phyloP scores from a whole-genome alignment of 2,329 filamentous ascomycete genomes.

The Davidsoniella australis region DNA sequence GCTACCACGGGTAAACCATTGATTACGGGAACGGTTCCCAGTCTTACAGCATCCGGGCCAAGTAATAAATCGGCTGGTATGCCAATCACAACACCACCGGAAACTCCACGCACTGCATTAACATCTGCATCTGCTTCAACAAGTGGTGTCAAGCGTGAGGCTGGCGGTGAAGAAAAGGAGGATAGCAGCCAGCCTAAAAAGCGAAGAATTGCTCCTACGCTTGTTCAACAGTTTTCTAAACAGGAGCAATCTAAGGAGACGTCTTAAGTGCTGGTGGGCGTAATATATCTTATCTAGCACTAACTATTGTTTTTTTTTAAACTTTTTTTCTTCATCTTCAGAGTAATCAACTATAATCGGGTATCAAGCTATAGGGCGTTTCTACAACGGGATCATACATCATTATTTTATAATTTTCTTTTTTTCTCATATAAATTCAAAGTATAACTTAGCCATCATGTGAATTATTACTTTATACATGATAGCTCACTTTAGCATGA shows the following conservation, averaged over 20 bases:
- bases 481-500: too few relatives aligned
- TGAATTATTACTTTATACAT: too few relatives aligned
- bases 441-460: too few relatives aligned
- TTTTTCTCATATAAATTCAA: too few relatives aligned
- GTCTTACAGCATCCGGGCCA: constrained; percentile 51
- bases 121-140: constrained; percentile 13
- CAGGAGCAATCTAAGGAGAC: constrained; percentile 1
- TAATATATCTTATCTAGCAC: not conserved
- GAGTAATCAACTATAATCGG: too few relatives aligned
- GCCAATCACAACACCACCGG: constrained; percentile 75
- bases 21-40: constrained; percentile 59
- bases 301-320: too few relatives aligned
- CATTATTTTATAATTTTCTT: too few relatives aligned
- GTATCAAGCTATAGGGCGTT: too few relatives aligned
- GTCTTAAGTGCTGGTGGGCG: not conserved
- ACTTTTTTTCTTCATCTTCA: too few relatives aligned
- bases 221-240: constrained; percentile 7
- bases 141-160: constrained; percentile 37
- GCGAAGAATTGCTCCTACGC: constrained; percentile 51
- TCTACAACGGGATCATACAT: too few relatives aligned
- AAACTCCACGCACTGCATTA: constrained; percentile 52
- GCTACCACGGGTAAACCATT: constrained; percentile 27
- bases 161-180: constrained; percentile 36
- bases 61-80: constrained; percentile 45
- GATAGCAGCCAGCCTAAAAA: constrained; percentile 44